Base-by-base conservation (phyloP, 257 asterid genomes). In the Ocimum tenuiflorum region DNA sequence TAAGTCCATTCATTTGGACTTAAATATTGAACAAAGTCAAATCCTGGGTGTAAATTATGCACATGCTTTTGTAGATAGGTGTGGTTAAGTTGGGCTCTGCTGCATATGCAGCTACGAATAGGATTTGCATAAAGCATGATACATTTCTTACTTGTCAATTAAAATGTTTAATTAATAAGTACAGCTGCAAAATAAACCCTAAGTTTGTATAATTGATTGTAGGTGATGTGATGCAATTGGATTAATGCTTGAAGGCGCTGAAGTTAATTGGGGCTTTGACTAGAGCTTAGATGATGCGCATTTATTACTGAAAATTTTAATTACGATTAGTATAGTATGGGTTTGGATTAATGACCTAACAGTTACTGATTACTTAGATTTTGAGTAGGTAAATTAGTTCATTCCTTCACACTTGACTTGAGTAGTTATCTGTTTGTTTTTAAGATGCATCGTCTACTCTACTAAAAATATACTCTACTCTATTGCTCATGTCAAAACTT, bases 171-270 rank as follows among this genome's bases (percentile, higher is more conserved):
- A n/a, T n/a, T n/a, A n/a, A n/a, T n/a, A n/a, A n/a, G n/a, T n/a
- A n/a, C n/a, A n/a, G n/a, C n/a, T n/a, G n/a, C n/a, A 41, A 36
- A 49, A 38, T 14, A 1, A 60, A 12, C 42, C 52, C 41, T 14
- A 36, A 27, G 1, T 50, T 45, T 54, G 20, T 0, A 53, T 66
- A 50, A 73, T 66, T 58, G 52, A 58, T 17, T 49, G 2, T 60
- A 45, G 70, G 60, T 52, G 3, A 27, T 27, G 63, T 33, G 60
- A 60, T 42, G 52, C 64, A 63, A 45, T 67, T 43, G 52, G 42
- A 58, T 43, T 65, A 63, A 20, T 58, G 63, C 43, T n/a, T n/a
- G n/a, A n/a, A n/a, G n/a, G 8, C 9, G 54, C 20, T 33, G 60
- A 38, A 20, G 23, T 23, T 61, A 54, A 58, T 1, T 67, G 56